Evolutionary conservation across 2,329 filamentous ascomycete species (phyloP).

Genomic region (Aureobasidium pullulans): DNA sequence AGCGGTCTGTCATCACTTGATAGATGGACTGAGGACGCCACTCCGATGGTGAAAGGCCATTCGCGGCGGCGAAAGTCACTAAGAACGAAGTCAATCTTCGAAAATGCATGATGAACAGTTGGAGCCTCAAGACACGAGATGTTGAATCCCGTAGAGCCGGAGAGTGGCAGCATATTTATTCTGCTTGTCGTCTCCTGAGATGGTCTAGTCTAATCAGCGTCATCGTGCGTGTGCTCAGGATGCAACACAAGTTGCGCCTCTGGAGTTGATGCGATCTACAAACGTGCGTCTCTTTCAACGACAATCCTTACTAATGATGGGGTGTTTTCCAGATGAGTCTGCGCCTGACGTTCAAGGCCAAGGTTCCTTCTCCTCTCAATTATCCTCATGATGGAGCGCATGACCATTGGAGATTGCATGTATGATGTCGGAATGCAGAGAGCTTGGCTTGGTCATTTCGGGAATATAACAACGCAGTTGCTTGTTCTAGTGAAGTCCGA

Average conservation of each 20-base stretch:
- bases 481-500: background rate
- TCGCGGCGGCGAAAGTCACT: background rate
- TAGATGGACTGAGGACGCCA: conserved; percentile 36
- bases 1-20: conserved; percentile 37
- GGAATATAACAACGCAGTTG: background rate
- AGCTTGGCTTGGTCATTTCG: conserved; percentile 1
- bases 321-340: background rate
- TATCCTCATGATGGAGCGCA: background rate
- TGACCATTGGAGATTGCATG: conserved; percentile 1
- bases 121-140: background rate
- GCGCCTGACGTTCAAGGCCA: background rate
- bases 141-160: background rate
- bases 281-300: background rate
- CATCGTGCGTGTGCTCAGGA: background rate
- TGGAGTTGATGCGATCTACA: background rate
- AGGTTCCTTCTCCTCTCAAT: background rate
- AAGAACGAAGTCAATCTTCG: background rate
- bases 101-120: background rate
- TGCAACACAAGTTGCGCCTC: conserved; percentile 1
- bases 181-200: too few species aligned
- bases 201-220: background rate
- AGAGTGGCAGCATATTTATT: background rate
- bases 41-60: conserved; percentile 20
- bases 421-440: background rate
- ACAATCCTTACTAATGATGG: background rate